These are phyloP conservation scores for Lipomyces yamadae DNA, from an alignment of 805 yeast species.

Conservation along the genomic window DNA sequence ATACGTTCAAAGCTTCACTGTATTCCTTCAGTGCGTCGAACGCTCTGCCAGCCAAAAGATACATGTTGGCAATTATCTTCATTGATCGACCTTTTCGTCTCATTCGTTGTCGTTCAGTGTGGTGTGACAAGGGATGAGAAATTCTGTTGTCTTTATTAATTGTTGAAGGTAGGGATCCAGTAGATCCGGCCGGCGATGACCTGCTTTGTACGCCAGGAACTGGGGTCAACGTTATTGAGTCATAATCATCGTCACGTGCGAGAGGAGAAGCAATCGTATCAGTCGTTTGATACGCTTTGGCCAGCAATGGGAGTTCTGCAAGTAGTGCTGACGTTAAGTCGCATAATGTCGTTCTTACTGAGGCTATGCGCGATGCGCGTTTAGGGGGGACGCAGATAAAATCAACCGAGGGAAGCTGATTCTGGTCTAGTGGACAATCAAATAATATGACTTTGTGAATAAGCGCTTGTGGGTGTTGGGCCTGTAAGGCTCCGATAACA, in stretches of 20 bases:
- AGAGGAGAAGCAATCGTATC: conserved; percentile 39
- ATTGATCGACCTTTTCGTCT: conserved; percentile 72
- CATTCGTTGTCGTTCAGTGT: conserved; percentile 48
- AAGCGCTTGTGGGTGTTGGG: conserved; percentile 57
- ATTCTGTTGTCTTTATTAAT: conserved; percentile 18
- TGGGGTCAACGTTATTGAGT: conserved; percentile 26
- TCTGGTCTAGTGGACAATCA: conserved; percentile 47
- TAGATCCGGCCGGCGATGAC: conserved; percentile 27
- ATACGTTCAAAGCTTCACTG: conserved; percentile 67
- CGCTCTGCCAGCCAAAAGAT: conserved; percentile 78
- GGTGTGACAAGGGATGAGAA: conserved; percentile 34
- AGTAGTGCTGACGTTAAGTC: conserved; percentile 71
- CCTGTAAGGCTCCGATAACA: conserved; percentile 51
- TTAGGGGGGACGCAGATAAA: conserved; percentile 33
- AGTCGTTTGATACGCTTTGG: conserved; percentile 46
- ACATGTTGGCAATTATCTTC: conserved; percentile 77
- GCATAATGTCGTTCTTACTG: conserved; percentile 60
- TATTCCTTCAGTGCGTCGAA: conserved; percentile 71
- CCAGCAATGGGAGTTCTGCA: conserved; percentile 62
- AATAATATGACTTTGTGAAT: conserved; percentile 62
- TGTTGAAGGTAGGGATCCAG: conserved; percentile 25
- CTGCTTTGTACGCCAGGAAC: conserved; percentile 10
- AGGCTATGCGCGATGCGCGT: conserved; percentile 45
- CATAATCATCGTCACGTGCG: conserved; percentile 37
- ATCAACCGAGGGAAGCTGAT: conserved; percentile 28